These are phyloP conservation scores for Phycomyces nitens DNA, from an alignment of 192 early-diverging fungal species.

Conservation along the genomic window DNA sequence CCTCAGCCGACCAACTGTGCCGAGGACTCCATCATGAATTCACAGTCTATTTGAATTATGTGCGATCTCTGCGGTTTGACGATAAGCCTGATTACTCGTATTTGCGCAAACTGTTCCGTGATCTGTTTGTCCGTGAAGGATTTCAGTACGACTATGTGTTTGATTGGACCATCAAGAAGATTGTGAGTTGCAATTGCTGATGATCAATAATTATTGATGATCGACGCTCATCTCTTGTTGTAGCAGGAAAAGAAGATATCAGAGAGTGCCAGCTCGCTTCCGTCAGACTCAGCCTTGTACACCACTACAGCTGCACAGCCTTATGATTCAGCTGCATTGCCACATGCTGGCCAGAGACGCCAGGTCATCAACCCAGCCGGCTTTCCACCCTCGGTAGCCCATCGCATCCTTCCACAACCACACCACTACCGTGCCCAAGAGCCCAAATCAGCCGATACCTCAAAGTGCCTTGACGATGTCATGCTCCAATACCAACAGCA, in stretches of 20 bases:
- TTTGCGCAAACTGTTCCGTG: conserved; percentile 80
- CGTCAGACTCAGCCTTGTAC: conserved; percentile 5
- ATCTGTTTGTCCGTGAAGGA: conserved; percentile 80
- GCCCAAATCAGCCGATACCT: conserved; percentile 27
- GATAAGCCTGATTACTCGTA: conserved; percentile 93
- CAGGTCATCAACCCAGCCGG: conserved; percentile 6
- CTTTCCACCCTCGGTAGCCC: conserved; percentile 18
- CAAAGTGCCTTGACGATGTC: conserved; percentile 33
- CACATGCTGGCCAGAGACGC: not conserved
- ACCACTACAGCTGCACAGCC: not conserved
- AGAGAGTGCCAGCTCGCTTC: conserved; percentile 4
- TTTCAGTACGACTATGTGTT: conserved; percentile 88
- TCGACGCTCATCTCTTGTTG: not conserved
- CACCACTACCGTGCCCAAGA: conserved; percentile 27
- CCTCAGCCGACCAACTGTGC: conserved; percentile 78
- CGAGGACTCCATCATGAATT: conserved; percentile 84
- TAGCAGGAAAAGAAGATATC: conserved; percentile 32
- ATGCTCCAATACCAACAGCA: conserved; percentile 41
- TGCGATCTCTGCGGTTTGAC: conserved; percentile 77
- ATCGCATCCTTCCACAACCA: conserved; percentile 15
- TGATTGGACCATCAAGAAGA: conserved; percentile 84
- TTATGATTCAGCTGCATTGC: conserved; percentile 5
- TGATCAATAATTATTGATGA: not conserved
- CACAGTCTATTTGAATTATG: conserved; percentile 84
- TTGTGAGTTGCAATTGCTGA: conserved; percentile 37